phyloP scores from a whole-genome alignment of 257 asterid genomes.

The Solanum infundibuliforme region DNA sequence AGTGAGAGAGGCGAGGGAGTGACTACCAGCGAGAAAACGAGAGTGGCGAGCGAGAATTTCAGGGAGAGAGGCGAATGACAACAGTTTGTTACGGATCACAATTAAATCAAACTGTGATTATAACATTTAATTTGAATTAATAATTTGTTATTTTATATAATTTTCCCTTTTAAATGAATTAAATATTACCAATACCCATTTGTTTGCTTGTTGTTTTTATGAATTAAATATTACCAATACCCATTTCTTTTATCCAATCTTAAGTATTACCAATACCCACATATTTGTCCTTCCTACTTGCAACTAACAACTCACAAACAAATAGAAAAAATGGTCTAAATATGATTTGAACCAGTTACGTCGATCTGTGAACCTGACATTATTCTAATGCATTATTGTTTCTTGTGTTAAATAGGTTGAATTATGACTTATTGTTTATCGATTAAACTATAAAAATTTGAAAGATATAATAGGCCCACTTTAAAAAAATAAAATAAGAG shows the following conservation, averaged over 20 bases:
- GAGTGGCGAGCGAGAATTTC: too few species aligned
- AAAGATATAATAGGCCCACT: background rate
- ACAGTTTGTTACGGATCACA: too few species aligned
- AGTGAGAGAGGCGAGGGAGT: too few species aligned
- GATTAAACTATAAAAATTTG: background rate
- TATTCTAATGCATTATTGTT: background rate
- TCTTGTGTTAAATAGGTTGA: background rate
- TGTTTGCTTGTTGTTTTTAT: too few species aligned
- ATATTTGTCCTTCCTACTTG: background rate
- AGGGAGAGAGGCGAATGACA: too few species aligned
- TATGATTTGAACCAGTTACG: background rate
- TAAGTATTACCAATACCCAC: background rate
- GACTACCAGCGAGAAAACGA: too few species aligned
- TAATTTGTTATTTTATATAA: too few species aligned
- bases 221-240: background rate
- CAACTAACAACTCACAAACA: too few species aligned
- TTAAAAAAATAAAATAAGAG: background rate
- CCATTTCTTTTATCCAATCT: background rate
- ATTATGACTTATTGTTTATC: background rate
- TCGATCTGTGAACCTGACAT: background rate
- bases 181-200: background rate
- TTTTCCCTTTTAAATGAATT: too few species aligned
- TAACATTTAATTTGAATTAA: too few species aligned
- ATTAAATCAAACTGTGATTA: too few species aligned
- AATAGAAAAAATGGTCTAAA: too few species aligned